Evolutionary conservation across 2,329 filamentous ascomycete genomes (phyloP).

Genomic region (Neodidymelliopsis sp.): DNA sequence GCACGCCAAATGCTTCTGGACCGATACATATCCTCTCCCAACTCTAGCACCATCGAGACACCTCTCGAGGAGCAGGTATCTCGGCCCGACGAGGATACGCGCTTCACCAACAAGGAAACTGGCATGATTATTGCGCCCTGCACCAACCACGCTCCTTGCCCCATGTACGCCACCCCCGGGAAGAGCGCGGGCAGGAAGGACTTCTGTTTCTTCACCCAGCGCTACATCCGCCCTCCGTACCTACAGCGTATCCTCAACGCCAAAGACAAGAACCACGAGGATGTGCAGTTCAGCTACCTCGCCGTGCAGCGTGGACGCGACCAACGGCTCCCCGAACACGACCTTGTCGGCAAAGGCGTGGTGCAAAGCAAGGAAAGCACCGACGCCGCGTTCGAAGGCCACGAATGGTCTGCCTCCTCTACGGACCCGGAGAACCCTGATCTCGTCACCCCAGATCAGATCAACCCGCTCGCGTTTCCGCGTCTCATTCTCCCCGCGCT

Average conservation of each 20-base stretch:
- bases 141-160: slow-evolving; percentile 87
- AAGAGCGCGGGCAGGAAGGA: slow-evolving; percentile 79
- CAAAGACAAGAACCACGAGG: slow-evolving; percentile 80
- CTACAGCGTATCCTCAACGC: slow-evolving; percentile 78
- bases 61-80: slow-evolving; percentile 50
- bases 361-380: slow-evolving; percentile 65
- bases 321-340: slow-evolving; percentile 53
- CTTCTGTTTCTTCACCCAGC: slow-evolving; percentile 89
- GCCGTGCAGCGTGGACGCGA: slow-evolving; percentile 80
- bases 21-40: slow-evolving; percentile 73
- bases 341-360: slow-evolving; percentile 42
- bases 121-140: slow-evolving; percentile 73
- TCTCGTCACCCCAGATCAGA: slow-evolving; percentile 34
- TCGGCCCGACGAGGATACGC: slow-evolving; percentile 47
- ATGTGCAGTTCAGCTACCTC: slow-evolving; percentile 89
- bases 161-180: slow-evolving; percentile 82
- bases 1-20: slow-evolving; percentile 81
- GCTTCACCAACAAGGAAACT: slow-evolving; percentile 57
- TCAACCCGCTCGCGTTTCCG: slow-evolving; percentile 72
- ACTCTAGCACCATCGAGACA: slow-evolving; percentile 53
- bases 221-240: slow-evolving; percentile 84
- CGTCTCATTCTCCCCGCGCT: slow-evolving; percentile 80
- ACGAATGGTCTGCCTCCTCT: slow-evolving; percentile 53
- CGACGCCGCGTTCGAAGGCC: slow-evolving; percentile 74
- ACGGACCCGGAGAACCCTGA: slow-evolving; percentile 36